Conservation (phyloP, 495 filamentous ascomycete species). For the Tuber umbilicatum region DNA sequence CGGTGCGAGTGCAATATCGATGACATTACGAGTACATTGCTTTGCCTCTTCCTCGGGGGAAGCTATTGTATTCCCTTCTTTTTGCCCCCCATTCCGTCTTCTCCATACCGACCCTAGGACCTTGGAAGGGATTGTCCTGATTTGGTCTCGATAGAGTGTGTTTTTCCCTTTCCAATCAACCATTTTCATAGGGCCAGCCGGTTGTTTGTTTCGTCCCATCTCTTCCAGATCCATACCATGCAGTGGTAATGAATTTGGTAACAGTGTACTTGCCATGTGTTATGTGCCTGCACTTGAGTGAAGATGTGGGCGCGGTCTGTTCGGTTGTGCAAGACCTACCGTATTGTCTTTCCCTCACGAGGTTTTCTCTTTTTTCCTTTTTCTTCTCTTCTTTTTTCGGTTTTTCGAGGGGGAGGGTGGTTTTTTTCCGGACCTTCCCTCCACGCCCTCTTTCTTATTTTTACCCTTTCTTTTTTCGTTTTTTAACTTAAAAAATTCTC, state of each 20-base stretch:
- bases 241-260: background rate
- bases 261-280: conserved; percentile 18
- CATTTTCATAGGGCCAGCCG: background rate
- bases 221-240: background rate
- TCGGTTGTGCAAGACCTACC: conserved; percentile 12
- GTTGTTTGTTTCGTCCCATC: conserved; percentile 5
- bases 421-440: background rate
- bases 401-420: background rate
- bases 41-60: background rate
- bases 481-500: conserved; percentile 1
- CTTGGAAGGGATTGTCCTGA: background rate
- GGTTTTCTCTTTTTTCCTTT: conserved; percentile 23
- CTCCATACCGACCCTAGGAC: background rate
- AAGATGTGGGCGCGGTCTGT: conserved; percentile 14
- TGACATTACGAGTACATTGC: background rate
- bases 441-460: background rate
- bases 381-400: conserved; percentile 8
- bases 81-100: conserved; percentile 7
- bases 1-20: background rate
- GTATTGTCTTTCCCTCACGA: conserved; percentile 27
- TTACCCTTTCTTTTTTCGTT: background rate
- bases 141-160: background rate
- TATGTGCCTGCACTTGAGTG: conserved; percentile 10
- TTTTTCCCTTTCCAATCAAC: background rate
- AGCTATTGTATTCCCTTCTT: conserved; percentile 11